Evolutionary conservation across 2,329 filamentous ascomycete genomes (phyloP).

Genomic region (Didymella keratinophila): DNA sequence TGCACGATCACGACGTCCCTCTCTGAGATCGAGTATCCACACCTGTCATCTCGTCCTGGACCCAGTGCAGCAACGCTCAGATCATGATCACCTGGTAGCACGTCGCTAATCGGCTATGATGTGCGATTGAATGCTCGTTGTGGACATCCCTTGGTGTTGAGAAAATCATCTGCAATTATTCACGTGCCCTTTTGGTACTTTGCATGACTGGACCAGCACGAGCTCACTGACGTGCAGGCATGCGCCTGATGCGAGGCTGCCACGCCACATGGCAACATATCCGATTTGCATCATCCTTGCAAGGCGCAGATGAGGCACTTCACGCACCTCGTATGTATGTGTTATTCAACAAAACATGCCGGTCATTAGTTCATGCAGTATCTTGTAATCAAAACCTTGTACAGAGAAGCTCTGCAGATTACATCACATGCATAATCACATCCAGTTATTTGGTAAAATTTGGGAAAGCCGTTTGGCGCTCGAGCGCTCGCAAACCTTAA

Average conservation of each 20-base stretch:
- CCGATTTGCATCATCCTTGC: neutral
- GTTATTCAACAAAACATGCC: neutral
- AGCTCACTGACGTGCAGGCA: neutral
- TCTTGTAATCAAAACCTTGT: neutral
- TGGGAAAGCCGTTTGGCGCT: neutral
- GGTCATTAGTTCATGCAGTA: neutral
- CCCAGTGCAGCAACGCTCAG: slow-evolving; percentile 2
- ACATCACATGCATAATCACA: neutral
- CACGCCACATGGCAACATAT: neutral
- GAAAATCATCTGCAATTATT: neutral
- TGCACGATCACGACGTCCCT: neutral
- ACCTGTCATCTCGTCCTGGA: neutral
- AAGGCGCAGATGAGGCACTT: neutral
- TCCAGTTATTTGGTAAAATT: neutral
- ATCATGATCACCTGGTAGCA: slow-evolving; percentile 4
- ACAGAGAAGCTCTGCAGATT: neutral
- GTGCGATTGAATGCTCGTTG: neutral
- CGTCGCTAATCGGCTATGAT: slow-evolving; percentile 1
- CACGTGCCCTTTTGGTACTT: neutral
- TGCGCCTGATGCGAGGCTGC: neutral
- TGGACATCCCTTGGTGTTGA: neutral
- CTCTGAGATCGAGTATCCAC: neutral
- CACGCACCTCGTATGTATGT: neutral
- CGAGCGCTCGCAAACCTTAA: neutral
- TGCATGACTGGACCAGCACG: too few species aligned